These are phyloP conservation scores for Oryza punctata DNA, from an alignment of 176 grass and related monocot genomes.

Conservation along the genomic window DNA sequence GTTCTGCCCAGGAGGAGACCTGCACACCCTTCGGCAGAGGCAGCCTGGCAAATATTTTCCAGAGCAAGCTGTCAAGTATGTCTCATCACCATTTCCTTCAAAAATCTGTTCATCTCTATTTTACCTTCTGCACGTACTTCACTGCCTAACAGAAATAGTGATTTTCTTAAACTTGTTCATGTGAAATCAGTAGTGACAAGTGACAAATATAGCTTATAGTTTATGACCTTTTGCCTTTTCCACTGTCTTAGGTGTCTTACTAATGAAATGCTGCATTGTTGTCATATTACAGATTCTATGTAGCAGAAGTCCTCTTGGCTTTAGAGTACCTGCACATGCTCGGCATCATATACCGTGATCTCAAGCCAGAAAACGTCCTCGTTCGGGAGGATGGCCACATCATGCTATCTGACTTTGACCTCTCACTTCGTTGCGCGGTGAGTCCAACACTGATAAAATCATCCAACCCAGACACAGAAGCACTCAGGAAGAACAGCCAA, in stretches of 20 bases:
- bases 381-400: conserved; percentile 88
- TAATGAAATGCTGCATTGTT: conserved; percentile 14
- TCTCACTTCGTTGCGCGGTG: conserved; percentile 76
- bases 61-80: conserved; percentile 74
- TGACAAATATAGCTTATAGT: background rate
- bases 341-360: conserved; percentile 81
- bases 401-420: conserved; percentile 85
- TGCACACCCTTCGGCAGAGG: conserved; percentile 65
- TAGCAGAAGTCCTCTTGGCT: conserved; percentile 77
- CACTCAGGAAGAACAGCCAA: conserved; percentile 42
- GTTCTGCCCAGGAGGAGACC: conserved; percentile 65
- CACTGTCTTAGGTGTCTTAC: background rate
- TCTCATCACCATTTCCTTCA: background rate
- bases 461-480: conserved; percentile 51
- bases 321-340: conserved; percentile 89
- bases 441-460: conserved; percentile 68
- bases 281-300: conserved; percentile 64
- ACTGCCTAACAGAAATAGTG: background rate
- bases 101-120: background rate
- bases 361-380: conserved; percentile 84
- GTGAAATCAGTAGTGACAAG: background rate
- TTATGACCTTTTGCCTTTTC: conserved; percentile 11
- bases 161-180: background rate
- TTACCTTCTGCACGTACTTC: background rate
- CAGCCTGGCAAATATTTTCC: conserved; percentile 64